These are phyloP conservation scores for Suillus plorans DNA, from an alignment of 768 basidiomycete genomes.

Conservation along the genomic window DNA sequence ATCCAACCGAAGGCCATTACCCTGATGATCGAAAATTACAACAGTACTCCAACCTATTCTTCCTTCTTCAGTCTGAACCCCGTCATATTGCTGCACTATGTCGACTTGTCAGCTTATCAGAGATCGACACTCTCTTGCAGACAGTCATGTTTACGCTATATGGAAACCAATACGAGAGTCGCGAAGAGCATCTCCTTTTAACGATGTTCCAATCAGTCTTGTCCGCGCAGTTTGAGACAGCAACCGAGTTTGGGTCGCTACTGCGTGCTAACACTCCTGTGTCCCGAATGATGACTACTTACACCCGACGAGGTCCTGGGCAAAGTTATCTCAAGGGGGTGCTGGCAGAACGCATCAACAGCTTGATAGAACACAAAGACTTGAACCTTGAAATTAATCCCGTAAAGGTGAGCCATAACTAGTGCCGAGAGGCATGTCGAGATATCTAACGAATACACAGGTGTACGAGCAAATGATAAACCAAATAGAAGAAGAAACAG, in stretches of 20 bases:
- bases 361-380: constrained; percentile 98
- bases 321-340: constrained; percentile 98
- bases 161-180: constrained; percentile 97
- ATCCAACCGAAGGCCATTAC: constrained; percentile 87
- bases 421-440: background rate
- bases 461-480: constrained; percentile 99
- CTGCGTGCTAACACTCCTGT: constrained; percentile 99
- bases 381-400: constrained; percentile 99
- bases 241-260: constrained; percentile 98
- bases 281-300: constrained; percentile 99
- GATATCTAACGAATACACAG: constrained; percentile 36
- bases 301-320: constrained; percentile 96
- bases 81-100: constrained; percentile 96
- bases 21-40: constrained; percentile 93
- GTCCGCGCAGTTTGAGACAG: constrained; percentile 98
- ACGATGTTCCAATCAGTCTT: constrained; percentile 99
- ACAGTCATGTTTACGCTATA: constrained; percentile 99
- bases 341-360: constrained; percentile 96
- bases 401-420: constrained; percentile 66
- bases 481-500: constrained; percentile 97
- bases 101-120: constrained; percentile 91
- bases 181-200: constrained; percentile 96
- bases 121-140: constrained; percentile 98
- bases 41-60: constrained; percentile 98
- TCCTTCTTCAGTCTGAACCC: constrained; percentile 96